Base-by-base conservation (phyloP, 768 basidiomycete species). In the Mycena galopus region DNA sequence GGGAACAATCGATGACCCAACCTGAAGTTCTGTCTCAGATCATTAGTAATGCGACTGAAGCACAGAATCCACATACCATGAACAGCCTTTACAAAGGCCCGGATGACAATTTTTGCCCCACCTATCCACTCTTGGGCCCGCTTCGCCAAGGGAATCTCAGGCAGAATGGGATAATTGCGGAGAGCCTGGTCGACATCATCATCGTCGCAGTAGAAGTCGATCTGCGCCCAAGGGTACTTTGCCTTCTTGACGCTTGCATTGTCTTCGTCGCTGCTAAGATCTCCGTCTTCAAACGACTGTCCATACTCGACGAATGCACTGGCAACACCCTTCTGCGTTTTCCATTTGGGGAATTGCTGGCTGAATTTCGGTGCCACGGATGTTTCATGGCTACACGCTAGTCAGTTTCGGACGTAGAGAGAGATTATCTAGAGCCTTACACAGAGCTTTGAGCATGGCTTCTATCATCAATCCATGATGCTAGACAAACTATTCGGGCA, bases 291-390 rank as follows among this genome's bases (percentile, higher is more conserved):
- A 27, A 61, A 61, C 11, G n/a, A 14, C 23, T 61, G 39, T 0
- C 33, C 29, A 11, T 61, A 61, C 17, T 61, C 60, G 5, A 61
- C 8, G 25, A 61, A 61, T 2, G 60, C 60, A 29, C 35, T 42
- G 4, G 17, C 25, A 27, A 61, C 6, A 6, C 39, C 60, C 27
- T 61, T 44, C 27, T 27, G 16, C 4, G 39, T 42, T 21, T 61
- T 61, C 60, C 60, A 61, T 2, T 30, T 61, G 19, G 60, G 60
- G 21, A 61, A 61, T n/a, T 61, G 39, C 42, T 42, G 39, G 25
- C 39, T 44, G 60, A 61, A 61, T 44, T 44, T 25, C 2, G 51
- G 51, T 12, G 16, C 21, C 4, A 27, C 12, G 11, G 51, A 7
- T 10, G 51, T 53, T 29, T 53, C 25, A 53, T 53, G 51, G 9